Conservation (phyloP, 2,329 filamentous ascomycete genomes). For the Diaporthe destruens region DNA sequence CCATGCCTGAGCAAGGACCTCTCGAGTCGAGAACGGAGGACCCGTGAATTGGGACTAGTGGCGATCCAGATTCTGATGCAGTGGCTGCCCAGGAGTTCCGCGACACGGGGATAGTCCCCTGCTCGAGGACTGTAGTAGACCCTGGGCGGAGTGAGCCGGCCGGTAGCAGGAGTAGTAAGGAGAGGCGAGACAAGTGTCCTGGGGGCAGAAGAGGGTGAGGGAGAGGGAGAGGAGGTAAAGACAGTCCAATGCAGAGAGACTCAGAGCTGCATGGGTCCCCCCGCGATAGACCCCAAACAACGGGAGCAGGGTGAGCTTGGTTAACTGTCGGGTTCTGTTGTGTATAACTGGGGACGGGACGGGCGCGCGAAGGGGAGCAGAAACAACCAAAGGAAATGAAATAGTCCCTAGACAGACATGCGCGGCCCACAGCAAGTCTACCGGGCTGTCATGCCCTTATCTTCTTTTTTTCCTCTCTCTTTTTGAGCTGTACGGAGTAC, state of each 20-base stretch:
- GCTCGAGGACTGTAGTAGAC: constrained; percentile 30
- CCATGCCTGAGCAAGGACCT: constrained; percentile 59
- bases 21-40: constrained; percentile 24
- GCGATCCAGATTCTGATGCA: constrained; percentile 40
- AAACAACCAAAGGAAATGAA: constrained; percentile 31
- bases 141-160: constrained; percentile 38
- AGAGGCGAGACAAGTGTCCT: constrained; percentile 24
- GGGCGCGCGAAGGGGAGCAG: constrained; percentile 29
- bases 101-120: constrained; percentile 41
- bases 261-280: constrained; percentile 36
- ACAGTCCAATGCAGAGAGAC: constrained; percentile 33
- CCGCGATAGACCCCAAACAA: constrained; percentile 31
- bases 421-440: constrained; percentile 18
- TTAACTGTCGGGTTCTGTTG: constrained; percentile 24
- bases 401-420: constrained; percentile 28
- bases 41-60: constrained; percentile 34
- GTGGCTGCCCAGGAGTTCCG: constrained; percentile 33
- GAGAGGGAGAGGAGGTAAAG: neutral
- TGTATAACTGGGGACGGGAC: constrained; percentile 27
- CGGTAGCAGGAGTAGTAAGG: constrained; percentile 24
- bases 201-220: neutral
- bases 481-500: constrained; percentile 5
- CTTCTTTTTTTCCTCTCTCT: constrained; percentile 4
- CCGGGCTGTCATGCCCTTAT: constrained; percentile 30
- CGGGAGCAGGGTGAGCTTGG: constrained; percentile 19